Conservation (phyloP, 208 protist species). For the Angomonas ambiguus region DNA sequence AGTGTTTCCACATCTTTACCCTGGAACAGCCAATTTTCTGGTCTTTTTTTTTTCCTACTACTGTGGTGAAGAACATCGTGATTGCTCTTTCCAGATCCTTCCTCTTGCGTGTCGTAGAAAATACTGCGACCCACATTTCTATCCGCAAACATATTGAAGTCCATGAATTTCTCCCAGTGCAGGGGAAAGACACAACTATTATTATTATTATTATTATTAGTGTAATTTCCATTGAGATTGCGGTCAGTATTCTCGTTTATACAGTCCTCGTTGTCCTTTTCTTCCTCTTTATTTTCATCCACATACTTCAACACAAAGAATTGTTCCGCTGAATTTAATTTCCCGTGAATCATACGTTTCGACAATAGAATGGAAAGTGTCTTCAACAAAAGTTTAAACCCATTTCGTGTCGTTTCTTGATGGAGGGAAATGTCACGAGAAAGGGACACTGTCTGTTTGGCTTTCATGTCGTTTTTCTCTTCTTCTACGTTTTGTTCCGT, state of each 20-base stretch:
- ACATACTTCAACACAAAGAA: too few relatives aligned
- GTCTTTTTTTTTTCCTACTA: too few relatives aligned
- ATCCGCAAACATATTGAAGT: constrained; percentile 88
- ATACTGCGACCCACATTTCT: constrained; percentile 77
- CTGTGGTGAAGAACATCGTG: too few relatives aligned
- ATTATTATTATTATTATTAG: constrained; percentile 4
- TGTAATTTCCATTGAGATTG: too few relatives aligned
- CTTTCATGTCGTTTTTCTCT: background rate
- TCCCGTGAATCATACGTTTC: background rate
- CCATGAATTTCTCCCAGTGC: constrained; percentile 80
- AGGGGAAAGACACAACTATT: constrained; percentile 44
- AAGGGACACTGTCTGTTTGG: background rate
- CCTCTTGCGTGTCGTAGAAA: constrained; percentile 50
- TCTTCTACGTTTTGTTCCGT: background rate
- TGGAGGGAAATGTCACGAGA: too few relatives aligned
- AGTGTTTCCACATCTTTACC: constrained; percentile 52
- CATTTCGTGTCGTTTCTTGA: too few relatives aligned
- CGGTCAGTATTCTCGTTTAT: too few relatives aligned
- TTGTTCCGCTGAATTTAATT: too few relatives aligned
- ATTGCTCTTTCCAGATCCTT: too few relatives aligned
- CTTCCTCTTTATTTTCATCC: too few relatives aligned
- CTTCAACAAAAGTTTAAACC: constrained; percentile 5
- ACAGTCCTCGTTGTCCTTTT: too few relatives aligned
- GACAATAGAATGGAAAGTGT: background rate
- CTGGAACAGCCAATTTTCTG: too few relatives aligned